Evolutionary conservation across 257 asterid genomes (phyloP).

Genomic region (Henckelia pumila): DNA sequence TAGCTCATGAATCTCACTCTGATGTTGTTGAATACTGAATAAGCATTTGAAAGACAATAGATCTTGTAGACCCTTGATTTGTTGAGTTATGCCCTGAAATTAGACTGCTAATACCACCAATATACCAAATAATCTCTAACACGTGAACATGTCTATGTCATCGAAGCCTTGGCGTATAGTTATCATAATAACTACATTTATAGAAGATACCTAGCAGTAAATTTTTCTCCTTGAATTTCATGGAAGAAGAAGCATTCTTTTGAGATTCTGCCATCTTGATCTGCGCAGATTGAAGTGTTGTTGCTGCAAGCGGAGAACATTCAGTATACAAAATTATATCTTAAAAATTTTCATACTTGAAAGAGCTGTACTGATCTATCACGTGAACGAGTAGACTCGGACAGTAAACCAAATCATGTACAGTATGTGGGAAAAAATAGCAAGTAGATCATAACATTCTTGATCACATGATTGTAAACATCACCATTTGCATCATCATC

Average conservation of each 20-base stretch:
- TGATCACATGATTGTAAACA: background rate
- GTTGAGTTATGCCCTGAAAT: background rate
- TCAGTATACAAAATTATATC: slow-evolving; percentile 20
- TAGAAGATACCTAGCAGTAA: slow-evolving; percentile 51
- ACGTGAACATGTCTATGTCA: background rate
- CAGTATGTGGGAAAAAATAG: background rate
- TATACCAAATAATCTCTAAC: background rate
- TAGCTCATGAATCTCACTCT: slow-evolving; percentile 20
- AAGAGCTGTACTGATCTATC: slow-evolving; percentile 10
- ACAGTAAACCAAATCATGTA: slow-evolving; percentile 6
- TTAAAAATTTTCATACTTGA: background rate
- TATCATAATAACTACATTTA: slow-evolving; percentile 7
- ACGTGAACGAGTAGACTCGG: background rate
- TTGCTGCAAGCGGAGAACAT: slow-evolving; percentile 30
- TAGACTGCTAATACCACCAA: background rate
- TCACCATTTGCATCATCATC: background rate
- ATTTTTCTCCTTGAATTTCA: slow-evolving; percentile 45
- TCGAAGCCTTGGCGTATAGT: background rate
- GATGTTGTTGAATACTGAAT: background rate
- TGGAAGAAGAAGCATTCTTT: slow-evolving; percentile 47
- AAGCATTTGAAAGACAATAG: slow-evolving; percentile 18
- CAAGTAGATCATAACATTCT: background rate
- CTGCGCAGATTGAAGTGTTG: slow-evolving; percentile 16
- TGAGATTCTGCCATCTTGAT: slow-evolving; percentile 56
- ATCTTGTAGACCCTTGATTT: slow-evolving; percentile 18